Evolutionary conservation across 1,284 basidiomycete genomes (phyloP).

Genomic region (Ustilago esculenta): DNA sequence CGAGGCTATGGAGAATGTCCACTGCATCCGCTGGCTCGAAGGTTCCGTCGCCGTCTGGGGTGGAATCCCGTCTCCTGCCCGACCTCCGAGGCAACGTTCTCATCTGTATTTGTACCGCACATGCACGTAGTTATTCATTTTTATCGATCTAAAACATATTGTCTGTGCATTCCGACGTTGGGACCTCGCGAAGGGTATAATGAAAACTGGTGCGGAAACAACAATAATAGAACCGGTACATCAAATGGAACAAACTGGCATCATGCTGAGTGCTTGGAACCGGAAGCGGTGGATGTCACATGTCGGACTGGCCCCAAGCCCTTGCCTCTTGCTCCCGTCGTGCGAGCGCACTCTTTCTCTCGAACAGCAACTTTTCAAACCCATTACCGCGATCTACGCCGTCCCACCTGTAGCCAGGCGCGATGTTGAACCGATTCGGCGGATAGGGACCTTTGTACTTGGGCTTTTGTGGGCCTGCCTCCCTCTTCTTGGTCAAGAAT

Average conservation of each 20-base stretch:
- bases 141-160: no score
- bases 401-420: conserved; percentile 95
- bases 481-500: conserved; percentile 79
- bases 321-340: conserved; percentile 28
- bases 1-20: no score
- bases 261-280: background rate
- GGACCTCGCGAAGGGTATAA: background rate
- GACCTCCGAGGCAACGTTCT: conserved; percentile 1
- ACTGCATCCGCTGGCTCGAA: no score
- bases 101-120: conserved; percentile 36
- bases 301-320: conserved; percentile 51
- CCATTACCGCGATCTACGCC: conserved; percentile 79
- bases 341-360: conserved; percentile 30
- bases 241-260: no score
- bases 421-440: conserved; percentile 92
- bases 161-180: no score
- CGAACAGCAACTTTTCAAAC: conserved; percentile 82
- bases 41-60: no score
- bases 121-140: no score
- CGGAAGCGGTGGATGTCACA: conserved; percentile 8
- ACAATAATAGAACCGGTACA: no score
- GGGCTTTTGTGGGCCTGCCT: conserved; percentile 79
- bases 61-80: no score
- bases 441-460: conserved; percentile 87
- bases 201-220: no score